Evolutionary conservation across 2,329 filamentous ascomycete genomes (phyloP).

Genomic region (Fusarium pseudoanthophilum): DNA sequence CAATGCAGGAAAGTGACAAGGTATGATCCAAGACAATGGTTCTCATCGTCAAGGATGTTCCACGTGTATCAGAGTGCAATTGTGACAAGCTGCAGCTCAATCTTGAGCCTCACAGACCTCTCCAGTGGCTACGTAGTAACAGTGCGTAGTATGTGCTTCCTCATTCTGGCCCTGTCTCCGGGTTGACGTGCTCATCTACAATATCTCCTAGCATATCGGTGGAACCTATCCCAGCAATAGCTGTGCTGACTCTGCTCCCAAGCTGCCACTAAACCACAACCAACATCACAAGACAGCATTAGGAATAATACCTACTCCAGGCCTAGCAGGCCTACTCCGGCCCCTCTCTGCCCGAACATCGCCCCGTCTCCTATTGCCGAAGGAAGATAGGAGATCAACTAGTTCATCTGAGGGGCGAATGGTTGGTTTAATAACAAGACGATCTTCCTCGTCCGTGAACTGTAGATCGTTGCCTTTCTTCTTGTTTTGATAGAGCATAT

Average conservation of each 20-base stretch:
- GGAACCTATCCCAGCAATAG: neutral
- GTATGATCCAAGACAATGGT: neutral
- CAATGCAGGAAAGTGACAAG: neutral
- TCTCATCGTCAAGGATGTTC: neutral
- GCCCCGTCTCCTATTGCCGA: neutral
- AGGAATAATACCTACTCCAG: neutral
- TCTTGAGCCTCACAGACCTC: neutral
- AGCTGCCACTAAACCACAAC: neutral
- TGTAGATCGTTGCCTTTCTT: slow-evolving; percentile 29
- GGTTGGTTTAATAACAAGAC: slow-evolving; percentile 15
- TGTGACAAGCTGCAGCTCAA: neutral
- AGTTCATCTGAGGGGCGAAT: neutral
- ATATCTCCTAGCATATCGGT: neutral
- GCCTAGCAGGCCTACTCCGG: neutral
- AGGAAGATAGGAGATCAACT: neutral
- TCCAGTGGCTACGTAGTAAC: neutral
- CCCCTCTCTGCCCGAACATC: neutral
- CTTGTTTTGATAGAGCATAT: neutral
- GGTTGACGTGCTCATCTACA: neutral
- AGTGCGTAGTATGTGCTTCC: neutral
- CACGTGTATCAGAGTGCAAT: neutral
- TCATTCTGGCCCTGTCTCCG: slow-evolving; percentile 3
- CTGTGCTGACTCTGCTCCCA: neutral
- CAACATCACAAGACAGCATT: neutral
- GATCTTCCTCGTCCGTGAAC: slow-evolving; percentile 3